A percentile compares a stretch with the other conserved stretches of the same genome.
Evolutionary conservation across 805 yeast species (phyloP).

Genomic region (Scheffersomyces stipitis): DNA sequence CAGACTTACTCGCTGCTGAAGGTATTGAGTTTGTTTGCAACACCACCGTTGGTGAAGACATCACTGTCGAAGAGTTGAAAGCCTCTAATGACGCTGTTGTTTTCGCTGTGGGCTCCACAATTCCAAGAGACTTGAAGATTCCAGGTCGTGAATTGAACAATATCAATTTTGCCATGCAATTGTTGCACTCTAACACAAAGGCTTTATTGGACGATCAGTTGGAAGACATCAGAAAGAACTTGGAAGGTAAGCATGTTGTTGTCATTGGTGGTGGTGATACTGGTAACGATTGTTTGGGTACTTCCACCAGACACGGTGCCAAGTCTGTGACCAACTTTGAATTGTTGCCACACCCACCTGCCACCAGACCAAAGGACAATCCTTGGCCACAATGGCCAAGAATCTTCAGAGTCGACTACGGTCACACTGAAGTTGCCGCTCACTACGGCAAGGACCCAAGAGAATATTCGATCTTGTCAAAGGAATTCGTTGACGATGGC

Average conservation of each 20-base stretch:
- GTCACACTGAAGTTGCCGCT: conserved; percentile 91
- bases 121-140: conserved; percentile 91
- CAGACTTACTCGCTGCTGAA: conserved; percentile 85
- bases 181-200: conserved; percentile 84
- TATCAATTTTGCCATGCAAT: conserved; percentile 92
- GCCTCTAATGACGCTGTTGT: conserved; percentile 76
- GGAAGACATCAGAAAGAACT: conserved; percentile 66
- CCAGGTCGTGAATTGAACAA: conserved; percentile 91
- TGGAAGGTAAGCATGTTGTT: conserved; percentile 86
- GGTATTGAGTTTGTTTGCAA: conserved; percentile 79
- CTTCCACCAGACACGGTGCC: conserved; percentile 96
- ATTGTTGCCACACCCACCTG: conserved; percentile 89
- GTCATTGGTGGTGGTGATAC: conserved; percentile 99
- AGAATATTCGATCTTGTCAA: conserved; percentile 91
- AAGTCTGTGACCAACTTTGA: conserved; percentile 92
- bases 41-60: conserved; percentile 82
- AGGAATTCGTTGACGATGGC: conserved; percentile 93
- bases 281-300: conserved; percentile 98
- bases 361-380: conserved; percentile 83
- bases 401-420: conserved; percentile 95
- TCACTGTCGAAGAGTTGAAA: conserved; percentile 69
- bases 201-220: conserved; percentile 81
- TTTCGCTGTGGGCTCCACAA: conserved; percentile 91
- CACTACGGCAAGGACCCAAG: conserved; percentile 98
- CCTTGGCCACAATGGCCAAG: conserved; percentile 99